Evolutionary conservation across 179 eudicot genomes (phyloP), one percentile per base, ranked within the genome.

Genomic region (Silene coronaria): DNA sequence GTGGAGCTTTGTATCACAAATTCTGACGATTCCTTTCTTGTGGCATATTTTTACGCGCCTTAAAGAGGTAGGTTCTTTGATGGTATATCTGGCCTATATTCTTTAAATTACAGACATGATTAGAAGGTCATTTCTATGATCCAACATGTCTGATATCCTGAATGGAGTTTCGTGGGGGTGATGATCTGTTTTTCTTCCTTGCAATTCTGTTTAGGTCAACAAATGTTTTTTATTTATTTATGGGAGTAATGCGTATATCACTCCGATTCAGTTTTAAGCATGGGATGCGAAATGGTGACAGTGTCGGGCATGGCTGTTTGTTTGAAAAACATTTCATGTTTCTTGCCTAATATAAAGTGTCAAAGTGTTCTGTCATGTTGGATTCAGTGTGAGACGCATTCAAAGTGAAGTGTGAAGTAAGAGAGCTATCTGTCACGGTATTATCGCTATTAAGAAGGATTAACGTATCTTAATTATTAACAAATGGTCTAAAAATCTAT

Each of bases 11-110:
- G 82, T 88, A 36, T 96, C 97, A 58, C 96, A 95, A 77, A 86
- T 96, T 80, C 89, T 96, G 48, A 84, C 93, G n/a, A 84, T 96
- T 72, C 99, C 99, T 26, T 96, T 92, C 78, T 70, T 96, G 79
- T 96, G 99, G 99, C 74, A 72, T 74, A 70, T 80, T 64, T 93
- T 85, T 75, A 97, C 93, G 0, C 75, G 64, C 80, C 80, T 91
- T 24, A 96, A 89, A 82, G 88, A 91, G 97, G 99, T 93, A 86
- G 61, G 10, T 64, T 70, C 69, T 45, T 19, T 24, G 13, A 64
- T 51, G 9, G 2, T 55, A 10, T 32, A 22, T 22, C 64, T 27
- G 66, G 17, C 24, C 70, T 67, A 61, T 42, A 11, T 12, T 23
- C 21, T 45, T 70, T 45, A 70, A n/a, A 46, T 14, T 59, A 23